These are phyloP conservation scores for Ulota crispa DNA, from an alignment of 225 moss, liverwort and hornwort species.

Conservation along the genomic window DNA sequence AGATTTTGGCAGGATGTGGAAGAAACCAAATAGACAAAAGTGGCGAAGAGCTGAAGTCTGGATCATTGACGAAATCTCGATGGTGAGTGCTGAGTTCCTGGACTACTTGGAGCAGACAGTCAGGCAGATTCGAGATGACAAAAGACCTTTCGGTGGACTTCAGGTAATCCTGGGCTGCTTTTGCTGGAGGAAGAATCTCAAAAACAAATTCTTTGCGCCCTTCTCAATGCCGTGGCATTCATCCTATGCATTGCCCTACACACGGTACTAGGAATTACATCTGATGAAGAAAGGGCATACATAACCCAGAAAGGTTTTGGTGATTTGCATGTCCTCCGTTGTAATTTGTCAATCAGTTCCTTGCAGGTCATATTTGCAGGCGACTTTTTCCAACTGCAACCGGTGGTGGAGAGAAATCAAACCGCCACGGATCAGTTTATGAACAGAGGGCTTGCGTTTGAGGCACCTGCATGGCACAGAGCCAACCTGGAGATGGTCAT, in stretches of 20 bases:
- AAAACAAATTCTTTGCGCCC: not conserved
- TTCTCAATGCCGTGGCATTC: not conserved
- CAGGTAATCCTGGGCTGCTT: slow-evolving; percentile 43
- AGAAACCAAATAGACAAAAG: slow-evolving; percentile 31
- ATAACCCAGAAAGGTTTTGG: not conserved
- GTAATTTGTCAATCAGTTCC: not conserved
- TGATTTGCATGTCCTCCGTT: not conserved
- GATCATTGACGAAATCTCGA: slow-evolving; percentile 76
- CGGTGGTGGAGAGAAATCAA: slow-evolving; percentile 20
- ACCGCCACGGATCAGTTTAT: slow-evolving; percentile 28
- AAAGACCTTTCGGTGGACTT: slow-evolving; percentile 61
- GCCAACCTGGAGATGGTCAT: slow-evolving; percentile 31
- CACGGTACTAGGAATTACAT: not conserved
- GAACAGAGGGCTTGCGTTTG: slow-evolving; percentile 41
- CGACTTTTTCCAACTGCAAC: slow-evolving; percentile 46
- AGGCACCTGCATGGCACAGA: slow-evolving; percentile 39
- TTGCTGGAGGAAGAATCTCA: not conserved
- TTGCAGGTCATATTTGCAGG: slow-evolving; percentile 46
- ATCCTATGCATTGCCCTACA: not conserved
- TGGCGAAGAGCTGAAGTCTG: slow-evolving; percentile 63
- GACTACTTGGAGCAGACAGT: slow-evolving; percentile 69
- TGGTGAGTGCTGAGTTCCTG: slow-evolving; percentile 74
- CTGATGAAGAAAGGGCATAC: not conserved
- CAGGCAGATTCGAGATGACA: slow-evolving; percentile 28
- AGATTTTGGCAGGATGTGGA: slow-evolving; percentile 66